Conservation (phyloP, 2,329 filamentous ascomycete species). For the Dactylellina haptotyla region DNA sequence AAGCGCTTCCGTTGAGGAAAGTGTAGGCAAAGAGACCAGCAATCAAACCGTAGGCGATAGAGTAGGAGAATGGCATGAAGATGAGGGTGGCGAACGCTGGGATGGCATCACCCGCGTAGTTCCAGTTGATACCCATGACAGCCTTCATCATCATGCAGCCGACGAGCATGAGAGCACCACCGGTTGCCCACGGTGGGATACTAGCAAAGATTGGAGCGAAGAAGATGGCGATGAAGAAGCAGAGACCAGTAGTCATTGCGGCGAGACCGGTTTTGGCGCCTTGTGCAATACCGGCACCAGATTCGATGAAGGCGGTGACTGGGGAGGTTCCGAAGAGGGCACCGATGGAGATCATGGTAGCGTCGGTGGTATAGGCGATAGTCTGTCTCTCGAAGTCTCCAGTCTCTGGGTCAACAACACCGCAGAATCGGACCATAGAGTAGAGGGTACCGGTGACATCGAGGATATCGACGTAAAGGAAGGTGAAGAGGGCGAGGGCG, state of each 20-base stretch:
- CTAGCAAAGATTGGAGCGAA: constrained; percentile 91
- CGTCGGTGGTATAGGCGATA: constrained; percentile 84
- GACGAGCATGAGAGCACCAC: constrained; percentile 85
- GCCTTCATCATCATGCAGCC: constrained; percentile 86
- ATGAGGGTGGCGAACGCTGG: constrained; percentile 85
- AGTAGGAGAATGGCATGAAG: constrained; percentile 90
- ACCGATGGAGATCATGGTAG: constrained; percentile 80
- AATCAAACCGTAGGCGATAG: constrained; percentile 86
- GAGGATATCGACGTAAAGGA: constrained; percentile 89
- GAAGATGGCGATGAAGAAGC: constrained; percentile 87
- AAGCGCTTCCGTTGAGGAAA: constrained; percentile 76
- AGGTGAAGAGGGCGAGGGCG: constrained; percentile 83
- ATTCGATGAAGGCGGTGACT: constrained; percentile 87
- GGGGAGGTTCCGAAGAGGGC: constrained; percentile 80
- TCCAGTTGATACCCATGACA: constrained; percentile 87
- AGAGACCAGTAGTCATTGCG: constrained; percentile 78
- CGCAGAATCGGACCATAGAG: constrained; percentile 86
- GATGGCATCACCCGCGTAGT: constrained; percentile 79
- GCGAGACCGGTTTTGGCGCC: constrained; percentile 87
- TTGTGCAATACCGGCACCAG: constrained; percentile 88
- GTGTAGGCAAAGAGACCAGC: constrained; percentile 81
- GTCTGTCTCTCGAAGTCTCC: constrained; percentile 84
- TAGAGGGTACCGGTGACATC: constrained; percentile 88
- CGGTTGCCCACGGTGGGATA: constrained; percentile 88
- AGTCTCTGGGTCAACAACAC: constrained; percentile 80